Conservation (phyloP, 345 rosid genomes). For the Eutrema yunnanense region DNA sequence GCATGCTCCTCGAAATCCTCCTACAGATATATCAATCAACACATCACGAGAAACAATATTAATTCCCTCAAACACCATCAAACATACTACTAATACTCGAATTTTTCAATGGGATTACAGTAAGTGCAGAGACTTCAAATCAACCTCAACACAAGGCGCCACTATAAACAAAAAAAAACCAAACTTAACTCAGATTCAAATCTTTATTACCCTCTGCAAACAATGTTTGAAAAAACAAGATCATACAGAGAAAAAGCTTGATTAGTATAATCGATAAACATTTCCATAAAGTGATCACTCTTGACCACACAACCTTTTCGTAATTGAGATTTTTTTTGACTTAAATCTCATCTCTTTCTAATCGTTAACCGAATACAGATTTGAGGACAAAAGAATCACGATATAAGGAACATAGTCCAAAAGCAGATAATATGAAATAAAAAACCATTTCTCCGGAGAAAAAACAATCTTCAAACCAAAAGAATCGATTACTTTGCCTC, state of each 20-base stretch:
- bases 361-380: background rate
- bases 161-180: background rate
- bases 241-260: background rate
- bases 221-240: background rate
- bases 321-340: background rate
- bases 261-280: background rate
- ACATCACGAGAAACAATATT: background rate
- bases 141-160: background rate
- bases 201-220: background rate
- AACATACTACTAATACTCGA: background rate
- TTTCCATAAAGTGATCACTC: background rate
- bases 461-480: background rate
- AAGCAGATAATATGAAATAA: background rate
- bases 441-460: background rate
- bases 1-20: constrained; percentile 72
- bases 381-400: background rate
- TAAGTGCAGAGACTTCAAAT: background rate
- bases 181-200: constrained; percentile 6
- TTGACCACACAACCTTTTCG: background rate
- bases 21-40: constrained; percentile 31
- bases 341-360: background rate
- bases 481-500: no score
- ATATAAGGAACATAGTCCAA: background rate
- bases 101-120: background rate
- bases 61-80: background rate